A percentile compares a stretch with the other conserved stretches of the same genome.
These are phyloP conservation scores for Flammula alnicola DNA, from an alignment of 1,284 basidiomycete genomes.

Conservation along the genomic window DNA sequence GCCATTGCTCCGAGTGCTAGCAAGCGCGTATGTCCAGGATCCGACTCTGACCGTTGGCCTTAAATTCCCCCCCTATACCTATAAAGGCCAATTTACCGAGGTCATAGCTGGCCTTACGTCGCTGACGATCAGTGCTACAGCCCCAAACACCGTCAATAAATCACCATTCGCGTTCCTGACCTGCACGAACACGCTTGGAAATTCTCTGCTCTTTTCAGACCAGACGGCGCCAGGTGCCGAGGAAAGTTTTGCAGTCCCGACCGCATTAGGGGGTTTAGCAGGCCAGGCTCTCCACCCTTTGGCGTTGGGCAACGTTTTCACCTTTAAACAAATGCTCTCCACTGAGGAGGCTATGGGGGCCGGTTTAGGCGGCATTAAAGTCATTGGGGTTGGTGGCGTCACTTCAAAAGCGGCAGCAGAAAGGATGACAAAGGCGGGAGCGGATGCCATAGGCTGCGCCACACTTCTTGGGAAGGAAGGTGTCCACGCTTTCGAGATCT, in stretches of 20 bases:
- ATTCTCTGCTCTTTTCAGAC: slow-evolving; percentile 62
- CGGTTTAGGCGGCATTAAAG: slow-evolving; percentile 51
- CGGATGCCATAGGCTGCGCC: slow-evolving; percentile 72
- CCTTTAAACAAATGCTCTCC: slow-evolving; percentile 57
- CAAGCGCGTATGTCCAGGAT: slow-evolving; percentile 51
- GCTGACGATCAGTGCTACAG: slow-evolving; percentile 18
- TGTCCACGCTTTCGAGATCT: slow-evolving; percentile 62
- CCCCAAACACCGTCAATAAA: slow-evolving; percentile 5
- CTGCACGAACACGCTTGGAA: slow-evolving; percentile 80
- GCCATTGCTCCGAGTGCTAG: slow-evolving; percentile 58
- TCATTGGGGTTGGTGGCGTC: slow-evolving; percentile 84
- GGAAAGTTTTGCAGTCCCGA: slow-evolving; percentile 59
- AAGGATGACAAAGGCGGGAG: slow-evolving; percentile 75
- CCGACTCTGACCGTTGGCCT: slow-evolving; percentile 70
- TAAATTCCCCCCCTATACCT: slow-evolving; percentile 81
- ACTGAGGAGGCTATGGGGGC: slow-evolving; percentile 38
- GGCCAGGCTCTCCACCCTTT: slow-evolving; percentile 78
- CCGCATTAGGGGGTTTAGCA: slow-evolving; percentile 70
- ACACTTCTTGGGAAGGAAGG: slow-evolving; percentile 74
- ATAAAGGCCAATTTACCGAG: slow-evolving; percentile 61
- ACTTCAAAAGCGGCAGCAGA: slow-evolving; percentile 56
- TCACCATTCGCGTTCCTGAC: slow-evolving; percentile 57
- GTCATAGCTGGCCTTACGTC: slow-evolving; percentile 44
- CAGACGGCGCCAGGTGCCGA: slow-evolving; percentile 34
- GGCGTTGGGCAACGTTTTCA: slow-evolving; percentile 73